Evolutionary conservation across 192 early-diverging fungal genomes (phyloP), one percentile per base, ranked within the genome.

Genomic region (Dissophora globulifera): DNA sequence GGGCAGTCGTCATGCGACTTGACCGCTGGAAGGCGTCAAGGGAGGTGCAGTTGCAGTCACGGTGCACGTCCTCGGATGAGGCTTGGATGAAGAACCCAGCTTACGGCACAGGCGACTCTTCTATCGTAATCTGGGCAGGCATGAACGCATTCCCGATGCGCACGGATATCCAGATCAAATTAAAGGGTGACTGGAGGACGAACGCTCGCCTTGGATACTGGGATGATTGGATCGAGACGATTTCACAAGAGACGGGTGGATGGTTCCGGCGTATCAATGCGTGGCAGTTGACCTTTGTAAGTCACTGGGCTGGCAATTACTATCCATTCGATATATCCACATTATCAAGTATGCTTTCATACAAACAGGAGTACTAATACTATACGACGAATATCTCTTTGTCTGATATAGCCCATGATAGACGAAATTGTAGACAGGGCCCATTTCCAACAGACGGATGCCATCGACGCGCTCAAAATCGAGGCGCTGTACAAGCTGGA

Each of bases 231-330:
- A 70, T 62, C 26, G 67, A 70, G 35, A 56, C 23, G 2, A 62
- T 70, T n/a, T 60, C 67, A 1, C 67, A 62, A 19, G 48, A 46
- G 46, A 30, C 45, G 7, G 69, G 59, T 17, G 45, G 46, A 9
- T 71, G 69, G 69, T 62, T 71, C 69, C 58, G 59, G 11, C 41
- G 69, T 1, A 56, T 71, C 40, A 71, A 71, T 48, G 27, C 69
- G 2, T 71, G 69, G 69, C 69, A 71, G 35, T 48, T 71, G 19
- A 71, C 69, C 53, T 71, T 71, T 62, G 69, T 71, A 71, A 71
- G 67, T 54, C n/a, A n/a, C n/a, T n/a, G n/a, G n/a, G n/a, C n/a
- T n/a, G n/a, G n/a, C n/a, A n/a, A n/a, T n/a, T n/a, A n/a, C n/a
- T n/a, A n/a, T n/a, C n/a, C n/a, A n/a, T n/a, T n/a, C n/a, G n/a